phyloP scores from a whole-genome alignment of 2,329 filamentous ascomycete genomes.

The Ophiostoma novo-ulmi region DNA sequence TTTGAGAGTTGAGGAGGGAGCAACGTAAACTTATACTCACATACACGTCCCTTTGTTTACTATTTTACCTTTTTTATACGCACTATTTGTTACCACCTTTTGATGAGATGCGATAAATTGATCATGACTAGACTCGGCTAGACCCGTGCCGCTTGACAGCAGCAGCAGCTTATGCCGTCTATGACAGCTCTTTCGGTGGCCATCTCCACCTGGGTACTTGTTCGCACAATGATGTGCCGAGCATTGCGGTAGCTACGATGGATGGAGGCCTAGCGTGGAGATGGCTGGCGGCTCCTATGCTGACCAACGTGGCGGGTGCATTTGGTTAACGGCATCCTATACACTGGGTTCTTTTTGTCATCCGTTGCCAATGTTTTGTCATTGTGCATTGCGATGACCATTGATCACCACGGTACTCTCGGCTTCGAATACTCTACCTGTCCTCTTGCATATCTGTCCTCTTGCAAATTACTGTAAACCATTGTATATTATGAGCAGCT shows the following conservation, averaged over 20 bases:
- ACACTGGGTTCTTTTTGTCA: too few species aligned
- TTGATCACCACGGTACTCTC: too few species aligned
- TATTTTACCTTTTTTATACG: conserved; percentile 7
- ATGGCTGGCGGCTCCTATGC: too few species aligned
- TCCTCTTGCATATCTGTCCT: neutral
- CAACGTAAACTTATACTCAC: conserved; percentile 5
- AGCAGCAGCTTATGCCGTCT: too few species aligned
- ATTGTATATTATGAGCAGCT: too few species aligned
- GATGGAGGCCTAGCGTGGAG: too few species aligned
- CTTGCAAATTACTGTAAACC: too few species aligned
- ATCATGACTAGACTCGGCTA: neutral
- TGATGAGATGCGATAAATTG: neutral
- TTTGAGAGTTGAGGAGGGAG: conserved; percentile 8
- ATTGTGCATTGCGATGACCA: too few species aligned
- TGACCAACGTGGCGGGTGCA: too few species aligned
- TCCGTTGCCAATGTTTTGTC: too few species aligned
- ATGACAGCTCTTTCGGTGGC: neutral
- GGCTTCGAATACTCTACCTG: neutral
- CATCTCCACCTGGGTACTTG: neutral
- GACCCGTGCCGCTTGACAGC: too few species aligned
- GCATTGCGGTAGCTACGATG: neutral
- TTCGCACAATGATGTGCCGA: neutral
- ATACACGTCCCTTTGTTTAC: conserved; percentile 13
- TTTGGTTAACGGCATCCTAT: too few species aligned
- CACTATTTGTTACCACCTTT: neutral